Evolutionary conservation across 306 rosid genomes (phyloP), one percentile per base, ranked within the genome.

Genomic region (Vigna reflexopilosa): DNA sequence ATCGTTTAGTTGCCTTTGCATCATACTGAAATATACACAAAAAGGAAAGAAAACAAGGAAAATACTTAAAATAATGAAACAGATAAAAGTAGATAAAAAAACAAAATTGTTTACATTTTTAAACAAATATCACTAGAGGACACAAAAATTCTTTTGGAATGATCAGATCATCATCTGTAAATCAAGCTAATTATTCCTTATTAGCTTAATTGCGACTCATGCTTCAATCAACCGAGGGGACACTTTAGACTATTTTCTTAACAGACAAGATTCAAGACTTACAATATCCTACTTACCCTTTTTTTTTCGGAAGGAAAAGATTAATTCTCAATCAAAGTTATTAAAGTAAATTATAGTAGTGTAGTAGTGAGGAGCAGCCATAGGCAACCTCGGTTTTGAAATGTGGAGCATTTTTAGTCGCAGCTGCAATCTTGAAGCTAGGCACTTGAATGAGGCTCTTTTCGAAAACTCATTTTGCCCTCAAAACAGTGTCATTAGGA

Each of bases 1-100:
- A 94, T 84, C 86, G 86, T 86, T 85, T 93, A 56, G 98, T 89
- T 13, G 86, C 86, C 87, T 90, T 93, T 75, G 86, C 86, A 83
- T 93, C 92, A 87, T 90, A 82, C 98, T 93, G 97, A 73, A 82
- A 87, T 47, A 76, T 70, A 64, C 67, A 2, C 49, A 79, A 38
- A 62, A 51, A 13, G 82, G 20, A 52, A 40, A 32, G 26, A 38
- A 70, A 6, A 79, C 76, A 17, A 76, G 65, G 40, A 75, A 67
- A 74, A 80, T 61, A 56, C 62, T 73, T 38, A 24, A 77, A 63
- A 54, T 55, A 48, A 34, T 24, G 19, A 70, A 49, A 24, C 3
- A 48, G 48, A 63, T 68, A 49, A 81, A 50, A 42, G 19, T 62
- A 75, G 24, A 57, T 30, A 3, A 1, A 3, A 20, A 66, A 42